phyloP scores from a whole-genome alignment of 2,329 filamentous ascomycete species.

The Cladosporium sp. region DNA sequence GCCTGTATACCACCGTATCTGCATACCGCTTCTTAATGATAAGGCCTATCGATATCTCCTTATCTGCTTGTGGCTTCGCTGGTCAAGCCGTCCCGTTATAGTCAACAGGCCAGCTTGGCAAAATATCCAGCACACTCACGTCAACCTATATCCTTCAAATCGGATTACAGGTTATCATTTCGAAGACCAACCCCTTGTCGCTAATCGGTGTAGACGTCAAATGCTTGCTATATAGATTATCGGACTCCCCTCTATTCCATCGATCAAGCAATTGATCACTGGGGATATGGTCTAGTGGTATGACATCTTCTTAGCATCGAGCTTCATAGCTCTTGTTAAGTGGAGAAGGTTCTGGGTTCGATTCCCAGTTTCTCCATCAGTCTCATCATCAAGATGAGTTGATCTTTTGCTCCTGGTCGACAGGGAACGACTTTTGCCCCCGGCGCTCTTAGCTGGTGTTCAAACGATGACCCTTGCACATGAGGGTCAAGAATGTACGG shows the following conservation, averaged over 20 bases:
- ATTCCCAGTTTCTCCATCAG: slow-evolving; percentile 1
- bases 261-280: not conserved
- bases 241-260: not conserved
- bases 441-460: not conserved
- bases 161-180: not conserved
- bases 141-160: not conserved
- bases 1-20: not conserved
- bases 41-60: not conserved
- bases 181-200: not conserved
- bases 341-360: slow-evolving; percentile 9
- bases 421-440: not conserved
- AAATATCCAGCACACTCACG: not conserved
- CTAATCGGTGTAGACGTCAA: not conserved
- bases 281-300: slow-evolving; percentile 10
- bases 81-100: not conserved
- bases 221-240: not conserved
- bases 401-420: not conserved
- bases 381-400: slow-evolving; percentile 38
- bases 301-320: slow-evolving; percentile 9
- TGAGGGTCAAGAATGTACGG: not conserved
- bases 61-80: not conserved
- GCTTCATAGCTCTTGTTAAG: not conserved
- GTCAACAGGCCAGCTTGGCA: not conserved
- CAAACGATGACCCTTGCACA: not conserved
- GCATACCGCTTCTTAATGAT: not conserved